A percentile compares a stretch with the other conserved stretches of the same genome.
Conservation (phyloP, 2,329 filamentous ascomycete genomes). For the Leptodontidium sp. region DNA sequence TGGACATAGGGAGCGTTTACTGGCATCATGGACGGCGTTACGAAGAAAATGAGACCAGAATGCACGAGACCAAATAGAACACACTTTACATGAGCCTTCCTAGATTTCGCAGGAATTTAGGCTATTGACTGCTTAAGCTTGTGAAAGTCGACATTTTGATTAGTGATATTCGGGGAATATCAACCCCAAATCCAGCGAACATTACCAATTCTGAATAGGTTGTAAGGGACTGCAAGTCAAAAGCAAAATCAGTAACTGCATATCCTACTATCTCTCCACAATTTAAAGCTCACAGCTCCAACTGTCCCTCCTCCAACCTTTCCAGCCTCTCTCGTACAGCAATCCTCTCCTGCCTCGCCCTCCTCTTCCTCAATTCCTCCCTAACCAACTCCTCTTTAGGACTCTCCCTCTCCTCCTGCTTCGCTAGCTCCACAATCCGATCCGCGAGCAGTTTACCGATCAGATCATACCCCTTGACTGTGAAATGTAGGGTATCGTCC, state of each 20-base stretch:
- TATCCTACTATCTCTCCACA: not conserved
- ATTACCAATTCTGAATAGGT: too few species aligned
- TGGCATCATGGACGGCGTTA: slow-evolving; percentile 40
- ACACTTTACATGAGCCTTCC: not conserved
- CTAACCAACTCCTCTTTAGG: not conserved
- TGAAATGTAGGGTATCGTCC: slow-evolving; percentile 69
- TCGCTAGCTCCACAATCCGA: slow-evolving; percentile 57
- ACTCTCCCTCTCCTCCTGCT: slow-evolving; percentile 39
- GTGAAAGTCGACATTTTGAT: not conserved
- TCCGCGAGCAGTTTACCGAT: slow-evolving; percentile 66
- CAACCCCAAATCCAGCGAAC: too few species aligned
- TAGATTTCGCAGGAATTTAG: not conserved
- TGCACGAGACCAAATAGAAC: slow-evolving; percentile 25
- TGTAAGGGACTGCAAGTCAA: too few species aligned
- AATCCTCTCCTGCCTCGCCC: not conserved
- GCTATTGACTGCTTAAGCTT: too few species aligned
- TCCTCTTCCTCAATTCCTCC: slow-evolving; percentile 20
- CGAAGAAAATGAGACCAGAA: slow-evolving; percentile 31
- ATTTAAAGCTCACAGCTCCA: not conserved
- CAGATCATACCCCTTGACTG: slow-evolving; percentile 65
- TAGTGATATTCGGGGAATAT: not conserved
- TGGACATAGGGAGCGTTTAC: slow-evolving; percentile 30
- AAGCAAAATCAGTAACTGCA: too few species aligned
- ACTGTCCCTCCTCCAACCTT: not conserved
- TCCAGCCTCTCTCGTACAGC: not conserved